Percentiles rank a stretch among this genome's conserved stretches.
These are phyloP conservation scores for Camillea tinctor DNA, from an alignment of 2,329 filamentous ascomycete species.

Conservation along the genomic window DNA sequence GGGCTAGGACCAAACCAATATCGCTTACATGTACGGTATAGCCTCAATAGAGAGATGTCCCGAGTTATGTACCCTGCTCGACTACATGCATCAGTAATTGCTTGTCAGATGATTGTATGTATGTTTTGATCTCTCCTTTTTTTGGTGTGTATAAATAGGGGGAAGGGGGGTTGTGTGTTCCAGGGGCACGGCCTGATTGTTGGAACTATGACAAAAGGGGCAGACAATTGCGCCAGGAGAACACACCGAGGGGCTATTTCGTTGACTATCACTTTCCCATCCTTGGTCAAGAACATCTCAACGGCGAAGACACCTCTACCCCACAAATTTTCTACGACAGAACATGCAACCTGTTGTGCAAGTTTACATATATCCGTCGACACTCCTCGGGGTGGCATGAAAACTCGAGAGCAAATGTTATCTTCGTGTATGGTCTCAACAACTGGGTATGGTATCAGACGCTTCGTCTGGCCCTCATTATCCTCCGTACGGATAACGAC, in stretches of 20 bases:
- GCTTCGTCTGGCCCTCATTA: conserved; percentile 46
- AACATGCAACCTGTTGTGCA: conserved; percentile 74
- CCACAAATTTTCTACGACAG: conserved; percentile 76
- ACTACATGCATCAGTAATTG: too few species aligned
- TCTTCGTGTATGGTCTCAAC: conserved; percentile 96
- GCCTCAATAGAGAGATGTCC: conserved; percentile 96
- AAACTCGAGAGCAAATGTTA: conserved; percentile 91
- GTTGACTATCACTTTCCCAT: conserved; percentile 75
- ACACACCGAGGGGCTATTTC: conserved; percentile 44
- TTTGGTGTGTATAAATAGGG: too few species aligned
- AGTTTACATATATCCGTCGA: conserved; percentile 56
- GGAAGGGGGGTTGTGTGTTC: too few species aligned
- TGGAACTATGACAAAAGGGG: too few species aligned
- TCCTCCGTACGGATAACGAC: conserved; percentile 93
- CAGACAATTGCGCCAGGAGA: too few species aligned
- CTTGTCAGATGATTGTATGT: too few species aligned
- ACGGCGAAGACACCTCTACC: conserved; percentile 95
- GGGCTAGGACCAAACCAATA: not conserved
- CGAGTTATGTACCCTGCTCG: conserved; percentile 66
- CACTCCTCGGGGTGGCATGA: conserved; percentile 76
- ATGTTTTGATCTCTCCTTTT: too few species aligned
- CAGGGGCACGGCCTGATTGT: too few species aligned
- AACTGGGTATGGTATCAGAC: conserved; percentile 72
- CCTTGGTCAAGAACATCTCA: conserved; percentile 84
- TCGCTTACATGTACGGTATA: conserved; percentile 62